phyloP scores from a whole-genome alignment of 306 rosid species.

The Prosopis cineraria region DNA sequence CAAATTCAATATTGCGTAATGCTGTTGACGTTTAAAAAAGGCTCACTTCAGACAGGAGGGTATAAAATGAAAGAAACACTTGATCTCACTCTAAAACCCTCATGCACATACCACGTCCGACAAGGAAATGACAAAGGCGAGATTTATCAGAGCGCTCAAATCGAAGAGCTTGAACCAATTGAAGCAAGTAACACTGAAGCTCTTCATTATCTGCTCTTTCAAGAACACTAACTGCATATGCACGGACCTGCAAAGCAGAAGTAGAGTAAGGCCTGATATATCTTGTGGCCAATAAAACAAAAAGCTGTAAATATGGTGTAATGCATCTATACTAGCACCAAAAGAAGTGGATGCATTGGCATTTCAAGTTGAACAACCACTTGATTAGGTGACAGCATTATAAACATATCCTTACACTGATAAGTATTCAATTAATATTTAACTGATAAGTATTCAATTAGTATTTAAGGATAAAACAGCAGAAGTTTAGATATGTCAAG shows the following conservation, averaged over 20 bases:
- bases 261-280: slow-evolving; percentile 19
- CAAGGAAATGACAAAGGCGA: slow-evolving; percentile 87
- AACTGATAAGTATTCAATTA: background rate
- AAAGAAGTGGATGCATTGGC: background rate
- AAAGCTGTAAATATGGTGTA: slow-evolving; percentile 2
- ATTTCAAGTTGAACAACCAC: background rate
- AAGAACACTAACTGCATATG: slow-evolving; percentile 98
- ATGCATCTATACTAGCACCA: slow-evolving; percentile 23
- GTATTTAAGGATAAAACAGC: background rate
- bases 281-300: background rate
- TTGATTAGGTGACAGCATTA: background rate
- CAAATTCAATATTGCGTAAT: slow-evolving; percentile 81
- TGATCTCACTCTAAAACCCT: slow-evolving; percentile 37
- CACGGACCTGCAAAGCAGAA: slow-evolving; percentile 77
- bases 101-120: slow-evolving; percentile 75
- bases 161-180: slow-evolving; percentile 97
- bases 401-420: background rate
- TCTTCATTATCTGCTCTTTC: slow-evolving; percentile 99
- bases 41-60: slow-evolving; percentile 39
- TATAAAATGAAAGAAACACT: slow-evolving; percentile 38
- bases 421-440: background rate
- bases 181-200: slow-evolving; percentile 96
- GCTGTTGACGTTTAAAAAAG: slow-evolving; percentile 62
- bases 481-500: background rate
- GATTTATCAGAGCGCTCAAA: slow-evolving; percentile 97